A percentile compares a stretch with the other conserved stretches of the same genome.
These are phyloP conservation scores for Tricholoma terreum DNA, from an alignment of 768 basidiomycete species.

Conservation along the genomic window DNA sequence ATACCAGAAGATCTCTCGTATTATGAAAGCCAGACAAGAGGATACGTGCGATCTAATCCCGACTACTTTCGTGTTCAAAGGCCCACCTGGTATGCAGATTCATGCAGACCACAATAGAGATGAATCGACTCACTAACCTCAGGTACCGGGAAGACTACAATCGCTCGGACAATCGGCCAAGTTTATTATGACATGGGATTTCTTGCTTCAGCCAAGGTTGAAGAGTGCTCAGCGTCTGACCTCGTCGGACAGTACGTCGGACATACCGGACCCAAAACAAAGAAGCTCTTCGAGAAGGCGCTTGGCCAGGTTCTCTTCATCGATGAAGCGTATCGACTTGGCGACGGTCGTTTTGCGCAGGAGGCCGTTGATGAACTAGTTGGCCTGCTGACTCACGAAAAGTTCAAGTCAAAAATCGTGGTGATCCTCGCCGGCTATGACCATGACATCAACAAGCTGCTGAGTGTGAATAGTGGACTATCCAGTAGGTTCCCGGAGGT, in stretches of 20 bases:
- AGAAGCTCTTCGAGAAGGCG: conserved; percentile 57
- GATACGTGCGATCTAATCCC: conserved; percentile 54
- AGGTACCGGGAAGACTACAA: conserved; percentile 67
- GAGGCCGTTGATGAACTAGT: conserved; percentile 76
- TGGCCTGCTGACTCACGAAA: conserved; percentile 54
- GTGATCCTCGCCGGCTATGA: conserved; percentile 73
- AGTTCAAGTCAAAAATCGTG: conserved; percentile 55
- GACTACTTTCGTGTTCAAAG: conserved; percentile 70
- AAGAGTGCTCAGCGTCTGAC: conserved; percentile 69
- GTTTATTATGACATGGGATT: conserved; percentile 66
- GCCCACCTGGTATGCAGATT: conserved; percentile 54
- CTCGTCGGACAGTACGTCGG: conserved; percentile 69
- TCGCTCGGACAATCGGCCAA: conserved; percentile 58
- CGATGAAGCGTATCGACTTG: conserved; percentile 67
- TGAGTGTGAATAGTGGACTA: conserved; percentile 58
- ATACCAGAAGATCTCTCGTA: conserved; percentile 49
- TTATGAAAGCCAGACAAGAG: conserved; percentile 37
- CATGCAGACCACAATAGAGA: conserved; percentile 35
- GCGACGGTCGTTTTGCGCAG: conserved; percentile 60
- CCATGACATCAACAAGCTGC: conserved; percentile 58
- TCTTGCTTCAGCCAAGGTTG: conserved; percentile 43
- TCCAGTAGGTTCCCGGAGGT: conserved; percentile 68
- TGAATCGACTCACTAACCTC: neutral
- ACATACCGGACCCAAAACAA: conserved; percentile 68
- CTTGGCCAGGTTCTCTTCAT: conserved; percentile 68